A percentile compares a stretch with the other conserved stretches of the same genome.
Evolutionary conservation across 1,139 yeast genomes (phyloP).

Genomic region (Pichia sp.): DNA sequence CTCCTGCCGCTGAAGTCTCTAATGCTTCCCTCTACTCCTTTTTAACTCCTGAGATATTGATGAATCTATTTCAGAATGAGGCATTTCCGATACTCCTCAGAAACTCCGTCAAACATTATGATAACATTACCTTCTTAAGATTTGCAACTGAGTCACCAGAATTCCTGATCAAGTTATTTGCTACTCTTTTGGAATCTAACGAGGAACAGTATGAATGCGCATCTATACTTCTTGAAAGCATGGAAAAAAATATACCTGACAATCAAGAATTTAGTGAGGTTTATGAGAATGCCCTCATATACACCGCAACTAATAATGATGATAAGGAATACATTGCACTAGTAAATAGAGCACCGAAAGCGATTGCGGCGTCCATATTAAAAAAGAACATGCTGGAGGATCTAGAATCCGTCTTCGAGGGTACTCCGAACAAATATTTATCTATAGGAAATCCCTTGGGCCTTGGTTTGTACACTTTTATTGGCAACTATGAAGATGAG

Average conservation of each 20-base stretch:
- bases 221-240: conserved; percentile 11
- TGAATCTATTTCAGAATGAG: conserved; percentile 24
- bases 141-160: conserved; percentile 15
- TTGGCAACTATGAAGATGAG: conserved; percentile 3
- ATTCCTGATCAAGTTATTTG: conserved; percentile 14
- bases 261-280: conserved; percentile 5
- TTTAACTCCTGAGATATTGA: conserved; percentile 28
- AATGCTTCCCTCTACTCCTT: conserved; percentile 25
- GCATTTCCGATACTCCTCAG: conserved; percentile 22
- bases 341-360: background rate
- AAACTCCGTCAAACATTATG: conserved; percentile 24
- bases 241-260: conserved; percentile 16
- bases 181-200: conserved; percentile 1
- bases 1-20: conserved; percentile 5
- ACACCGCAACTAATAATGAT: background rate
- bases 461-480: conserved; percentile 3
- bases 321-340: background rate
- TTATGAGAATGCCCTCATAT: background rate
- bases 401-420: background rate
- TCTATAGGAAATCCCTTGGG: conserved; percentile 3
- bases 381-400: background rate
- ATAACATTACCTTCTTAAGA: conserved; percentile 16
- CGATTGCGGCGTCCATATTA: background rate
- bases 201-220: conserved; percentile 1
- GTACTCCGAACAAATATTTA: background rate